Evolutionary conservation across 805 yeast genomes (phyloP).

Genomic region (Zygoascus tannicola): DNA sequence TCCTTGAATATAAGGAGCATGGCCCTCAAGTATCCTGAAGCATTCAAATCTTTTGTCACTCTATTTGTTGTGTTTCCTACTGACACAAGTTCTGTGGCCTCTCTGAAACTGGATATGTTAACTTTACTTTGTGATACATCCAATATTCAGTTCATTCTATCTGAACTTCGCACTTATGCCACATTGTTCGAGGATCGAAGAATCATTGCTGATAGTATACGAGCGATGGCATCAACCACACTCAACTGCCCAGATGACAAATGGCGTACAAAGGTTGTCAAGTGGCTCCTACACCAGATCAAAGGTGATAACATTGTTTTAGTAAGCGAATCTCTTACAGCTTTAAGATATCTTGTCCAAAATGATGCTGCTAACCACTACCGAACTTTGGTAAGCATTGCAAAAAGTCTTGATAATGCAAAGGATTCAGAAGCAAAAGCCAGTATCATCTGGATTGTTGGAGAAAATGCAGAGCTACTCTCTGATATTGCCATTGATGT

Average conservation of each 20-base stretch:
- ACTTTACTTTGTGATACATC: constrained; percentile 46
- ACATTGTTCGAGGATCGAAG: constrained; percentile 19
- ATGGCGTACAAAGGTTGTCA: constrained; percentile 37
- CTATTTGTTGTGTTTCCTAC: constrained; percentile 46
- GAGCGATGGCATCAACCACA: constrained; percentile 54
- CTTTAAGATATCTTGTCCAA: constrained; percentile 64
- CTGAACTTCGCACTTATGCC: constrained; percentile 57
- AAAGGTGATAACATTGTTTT: constrained; percentile 28
- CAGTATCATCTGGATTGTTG: constrained; percentile 82
- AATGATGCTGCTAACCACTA: constrained; percentile 45
- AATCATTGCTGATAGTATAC: constrained; percentile 42
- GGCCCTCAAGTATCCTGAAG: constrained; percentile 29
- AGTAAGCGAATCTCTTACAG: constrained; percentile 59
- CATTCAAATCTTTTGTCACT: constrained; percentile 23
- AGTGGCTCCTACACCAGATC: constrained; percentile 53
- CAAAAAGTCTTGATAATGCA: constrained; percentile 18
- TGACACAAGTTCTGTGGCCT: constrained; percentile 39
- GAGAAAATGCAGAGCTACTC: constrained; percentile 54
- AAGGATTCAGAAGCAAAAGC: constrained; percentile 49
- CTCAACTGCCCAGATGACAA: constrained; percentile 27
- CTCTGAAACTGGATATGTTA: constrained; percentile 51
- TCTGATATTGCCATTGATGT: constrained; percentile 64
- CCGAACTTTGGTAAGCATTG: constrained; percentile 45
- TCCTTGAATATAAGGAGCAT: constrained; percentile 39
- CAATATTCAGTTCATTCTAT: constrained; percentile 43